These are phyloP conservation scores for Calonectria fujianensis DNA, from an alignment of 2,329 filamentous ascomycete species.

Conservation along the genomic window DNA sequence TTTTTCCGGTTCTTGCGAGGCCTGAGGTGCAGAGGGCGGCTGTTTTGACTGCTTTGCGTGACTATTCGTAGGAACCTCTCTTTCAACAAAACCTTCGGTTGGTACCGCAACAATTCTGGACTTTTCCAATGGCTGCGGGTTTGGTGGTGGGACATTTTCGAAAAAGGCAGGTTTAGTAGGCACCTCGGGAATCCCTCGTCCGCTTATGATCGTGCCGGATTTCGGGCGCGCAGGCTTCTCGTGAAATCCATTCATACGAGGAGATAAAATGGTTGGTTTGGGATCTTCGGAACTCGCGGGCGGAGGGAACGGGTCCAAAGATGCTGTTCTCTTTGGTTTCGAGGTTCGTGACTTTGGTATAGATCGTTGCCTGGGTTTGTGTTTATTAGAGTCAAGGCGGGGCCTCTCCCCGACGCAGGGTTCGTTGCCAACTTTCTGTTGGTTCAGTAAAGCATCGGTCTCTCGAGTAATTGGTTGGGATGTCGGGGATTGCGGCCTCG, in stretches of 20 bases:
- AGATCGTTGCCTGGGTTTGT: slow-evolving; percentile 38
- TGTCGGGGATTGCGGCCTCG: slow-evolving; percentile 22
- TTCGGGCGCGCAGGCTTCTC: slow-evolving; percentile 62
- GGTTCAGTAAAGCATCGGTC: slow-evolving; percentile 27
- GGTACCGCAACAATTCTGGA: slow-evolving; percentile 17
- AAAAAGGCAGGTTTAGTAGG: slow-evolving; percentile 62
- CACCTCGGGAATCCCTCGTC: slow-evolving; percentile 59
- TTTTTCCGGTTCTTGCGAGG: neutral
- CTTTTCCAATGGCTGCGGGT: slow-evolving; percentile 34
- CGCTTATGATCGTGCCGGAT: slow-evolving; percentile 50
- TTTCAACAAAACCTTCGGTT: slow-evolving; percentile 23
- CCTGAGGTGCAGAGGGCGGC: slow-evolving; percentile 47
- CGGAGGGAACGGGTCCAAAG: slow-evolving; percentile 57
- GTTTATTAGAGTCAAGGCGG: slow-evolving; percentile 29
- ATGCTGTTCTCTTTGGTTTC: slow-evolving; percentile 56
- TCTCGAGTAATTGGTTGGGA: slow-evolving; percentile 22
- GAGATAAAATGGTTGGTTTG: slow-evolving; percentile 56
- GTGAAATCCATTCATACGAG: slow-evolving; percentile 56
- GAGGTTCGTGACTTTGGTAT: slow-evolving; percentile 46
- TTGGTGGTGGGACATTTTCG: slow-evolving; percentile 60
- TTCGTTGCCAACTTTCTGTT: slow-evolving; percentile 19
- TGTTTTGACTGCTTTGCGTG: slow-evolving; percentile 40
- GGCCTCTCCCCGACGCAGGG: slow-evolving; percentile 13
- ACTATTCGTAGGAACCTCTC: slow-evolving; percentile 48
- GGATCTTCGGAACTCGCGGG: slow-evolving; percentile 55